phyloP scores from a whole-genome alignment of 306 rosid species.

The Gleditsia sinensis region DNA sequence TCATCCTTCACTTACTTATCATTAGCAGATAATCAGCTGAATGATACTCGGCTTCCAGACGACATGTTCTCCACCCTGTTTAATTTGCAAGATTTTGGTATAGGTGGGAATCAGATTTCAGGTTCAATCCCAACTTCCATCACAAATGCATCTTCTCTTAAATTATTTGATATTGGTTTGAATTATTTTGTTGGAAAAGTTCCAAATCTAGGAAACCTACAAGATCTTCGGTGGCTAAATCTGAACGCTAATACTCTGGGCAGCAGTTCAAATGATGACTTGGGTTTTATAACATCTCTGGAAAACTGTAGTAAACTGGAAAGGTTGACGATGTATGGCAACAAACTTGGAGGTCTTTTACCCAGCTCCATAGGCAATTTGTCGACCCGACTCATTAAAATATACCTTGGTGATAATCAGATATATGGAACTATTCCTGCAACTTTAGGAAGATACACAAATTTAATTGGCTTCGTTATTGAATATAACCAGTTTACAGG shows the following conservation, averaged over 20 bases:
- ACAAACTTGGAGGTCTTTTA: neutral
- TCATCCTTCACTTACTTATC: neutral
- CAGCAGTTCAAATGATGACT: neutral
- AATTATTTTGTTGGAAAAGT: neutral
- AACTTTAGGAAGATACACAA: neutral
- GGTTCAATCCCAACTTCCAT: neutral
- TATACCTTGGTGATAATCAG: neutral
- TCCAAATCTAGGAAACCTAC: neutral
- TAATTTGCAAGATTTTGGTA: neutral
- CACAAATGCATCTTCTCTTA: neutral
- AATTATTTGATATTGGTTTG: neutral
- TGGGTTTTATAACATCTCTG: neutral
- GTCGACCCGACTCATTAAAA: neutral
- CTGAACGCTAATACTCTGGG: neutral
- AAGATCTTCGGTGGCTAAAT: neutral
- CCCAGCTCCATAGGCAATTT: neutral
- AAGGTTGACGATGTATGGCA: rapidly evolving
- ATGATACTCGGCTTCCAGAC: neutral
- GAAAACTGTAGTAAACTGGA: neutral
- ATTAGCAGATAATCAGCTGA: neutral
- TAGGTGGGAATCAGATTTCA: neutral
- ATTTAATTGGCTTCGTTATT: neutral
- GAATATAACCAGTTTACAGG: neutral
- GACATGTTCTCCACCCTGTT: conserved; percentile 6
- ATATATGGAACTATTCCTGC: neutral